Evolutionary conservation across 306 rosid species (phyloP), one percentile per base, ranked within the genome.

Genomic region (Vigna mungo): DNA sequence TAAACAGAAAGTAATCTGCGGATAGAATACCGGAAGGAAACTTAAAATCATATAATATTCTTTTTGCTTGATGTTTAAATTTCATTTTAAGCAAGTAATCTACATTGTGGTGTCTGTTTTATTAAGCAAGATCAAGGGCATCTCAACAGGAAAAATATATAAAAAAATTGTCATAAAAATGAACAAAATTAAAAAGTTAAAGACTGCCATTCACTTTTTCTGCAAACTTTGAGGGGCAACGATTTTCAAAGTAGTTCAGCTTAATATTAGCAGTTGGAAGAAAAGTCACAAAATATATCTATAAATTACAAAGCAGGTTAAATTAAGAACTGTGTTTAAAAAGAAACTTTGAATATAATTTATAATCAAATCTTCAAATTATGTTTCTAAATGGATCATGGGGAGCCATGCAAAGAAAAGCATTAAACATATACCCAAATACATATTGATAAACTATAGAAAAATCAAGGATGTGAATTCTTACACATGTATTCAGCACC

Each of bases 381-480:
- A 43, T 68, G 21, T 7, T 43, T 14, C 60, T 41, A 44, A 37
- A 55, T 27, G 48, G 67, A 10, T 30, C 16, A 23, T 7, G 39
- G 49, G 39, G 30, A 65, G 53, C 39, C 41, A 71, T 34, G 63
- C 48, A 52, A 64, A 65, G 66, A 9, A 65, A 65, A 53, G 18
- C 53, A 53, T 54, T 66, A 53, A 41, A 78, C 69, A 43, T 12
- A 25, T 21, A 64, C 58, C 25, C 46, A 44, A 10, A 39, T 10
- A 27, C 48, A 67, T 52, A 55, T 36, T 20, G 52, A 69, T 60
- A n/a, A 39, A 49, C 61, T 68, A 34, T 43, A 12, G 54, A 32
- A 53, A 5, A 53, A 39, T 34, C 68, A 61, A 30, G 5, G 36
- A 9, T 10, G 48, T 27, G 13, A 37, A 71, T 34, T 46, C 44